Conservation (phyloP, 139 green algal genomes). For the Raphidocelis subcapitata region DNA sequence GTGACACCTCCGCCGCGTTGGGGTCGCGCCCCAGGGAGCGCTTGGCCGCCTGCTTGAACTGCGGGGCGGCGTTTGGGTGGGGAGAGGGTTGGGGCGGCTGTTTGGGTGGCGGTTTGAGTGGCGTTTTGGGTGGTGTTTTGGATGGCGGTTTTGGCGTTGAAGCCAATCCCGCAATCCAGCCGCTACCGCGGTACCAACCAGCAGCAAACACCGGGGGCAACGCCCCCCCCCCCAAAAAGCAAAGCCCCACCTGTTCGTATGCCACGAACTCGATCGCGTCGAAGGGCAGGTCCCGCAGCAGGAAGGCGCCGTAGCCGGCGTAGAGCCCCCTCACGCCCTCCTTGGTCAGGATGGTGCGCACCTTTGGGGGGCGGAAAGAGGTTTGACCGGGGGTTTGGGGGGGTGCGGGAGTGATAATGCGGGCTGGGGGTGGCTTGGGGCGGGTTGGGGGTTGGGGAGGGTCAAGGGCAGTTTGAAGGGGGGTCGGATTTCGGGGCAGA, state of each 20-base stretch:
- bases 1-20: constrained; percentile 60
- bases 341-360: constrained; percentile 69
- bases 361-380: constrained; percentile 9
- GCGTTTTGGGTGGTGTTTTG: too few species aligned
- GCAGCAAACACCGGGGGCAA: too few species aligned
- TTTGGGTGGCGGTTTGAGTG: too few species aligned
- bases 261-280: constrained; percentile 97
- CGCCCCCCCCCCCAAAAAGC: neutral
- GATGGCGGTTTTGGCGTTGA: too few species aligned
- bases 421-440: too few species aligned
- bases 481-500: too few species aligned
- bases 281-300: constrained; percentile 97
- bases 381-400: neutral
- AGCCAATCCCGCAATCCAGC: too few species aligned
- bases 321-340: constrained; percentile 87
- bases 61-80: neutral
- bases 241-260: constrained; percentile 79
- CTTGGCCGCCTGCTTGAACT: constrained; percentile 30
- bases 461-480: too few species aligned
- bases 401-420: too few species aligned
- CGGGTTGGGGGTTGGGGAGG: too few species aligned
- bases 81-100: neutral
- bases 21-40: constrained; percentile 47
- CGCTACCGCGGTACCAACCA: too few species aligned
- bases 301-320: constrained; percentile 97